Evolutionary conservation across 2,329 filamentous ascomycete species (phyloP).

Genomic region (Fusarium ramigenum): DNA sequence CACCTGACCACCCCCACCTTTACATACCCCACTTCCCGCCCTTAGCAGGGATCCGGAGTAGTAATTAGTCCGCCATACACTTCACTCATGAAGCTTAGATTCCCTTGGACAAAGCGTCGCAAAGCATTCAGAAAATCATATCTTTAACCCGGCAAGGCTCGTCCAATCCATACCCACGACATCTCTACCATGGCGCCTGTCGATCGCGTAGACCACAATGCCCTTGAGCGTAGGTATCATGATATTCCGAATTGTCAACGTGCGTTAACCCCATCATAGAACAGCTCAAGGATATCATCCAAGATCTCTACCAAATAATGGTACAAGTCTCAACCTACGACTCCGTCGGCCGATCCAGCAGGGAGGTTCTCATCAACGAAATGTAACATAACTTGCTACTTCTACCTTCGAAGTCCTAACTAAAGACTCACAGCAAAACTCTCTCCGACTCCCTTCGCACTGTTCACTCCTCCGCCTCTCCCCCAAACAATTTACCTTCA

Average conservation of each 20-base stretch:
- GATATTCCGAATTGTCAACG: background rate
- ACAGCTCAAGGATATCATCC: constrained; percentile 69
- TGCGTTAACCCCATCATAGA: constrained; percentile 49
- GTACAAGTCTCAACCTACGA: constrained; percentile 71
- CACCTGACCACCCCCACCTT: background rate
- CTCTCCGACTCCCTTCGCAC: constrained; percentile 52
- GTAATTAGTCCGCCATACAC: constrained; percentile 16
- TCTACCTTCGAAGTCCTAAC: background rate
- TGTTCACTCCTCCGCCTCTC: constrained; percentile 53
- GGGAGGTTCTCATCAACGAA: constrained; percentile 65
- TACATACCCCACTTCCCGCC: constrained; percentile 24
- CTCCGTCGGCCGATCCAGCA: constrained; percentile 58
- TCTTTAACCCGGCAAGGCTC: constrained; percentile 1
- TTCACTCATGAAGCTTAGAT: background rate
- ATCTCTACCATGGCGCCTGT: constrained; percentile 53
- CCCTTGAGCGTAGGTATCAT: constrained; percentile 51
- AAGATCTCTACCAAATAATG: constrained; percentile 71
- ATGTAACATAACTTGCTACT: constrained; percentile 48
- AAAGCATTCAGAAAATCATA: background rate
- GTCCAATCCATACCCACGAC: background rate
- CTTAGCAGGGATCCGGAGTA: constrained; percentile 5
- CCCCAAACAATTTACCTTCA: constrained; percentile 56
- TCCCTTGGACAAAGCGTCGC: background rate
- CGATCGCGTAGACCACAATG: constrained; percentile 50
- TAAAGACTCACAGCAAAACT: constrained; percentile 46